Conservation (phyloP, 2,329 filamentous ascomycete genomes). For the Neonectria punicea region DNA sequence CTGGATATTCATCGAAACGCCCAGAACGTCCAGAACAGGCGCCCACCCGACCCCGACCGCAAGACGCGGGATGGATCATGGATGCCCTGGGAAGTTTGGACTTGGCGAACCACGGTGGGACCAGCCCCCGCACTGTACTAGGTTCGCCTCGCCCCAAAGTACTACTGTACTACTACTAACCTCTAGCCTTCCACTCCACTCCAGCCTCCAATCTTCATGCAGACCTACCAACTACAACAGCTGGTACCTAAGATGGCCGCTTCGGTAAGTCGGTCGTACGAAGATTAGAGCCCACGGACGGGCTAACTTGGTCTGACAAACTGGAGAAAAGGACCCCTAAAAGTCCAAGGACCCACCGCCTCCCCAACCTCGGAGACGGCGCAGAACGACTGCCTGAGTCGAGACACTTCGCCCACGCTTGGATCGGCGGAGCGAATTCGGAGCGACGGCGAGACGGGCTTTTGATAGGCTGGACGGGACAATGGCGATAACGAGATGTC, state of each 20-base stretch:
- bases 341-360: not conserved
- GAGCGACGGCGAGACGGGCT: not conserved
- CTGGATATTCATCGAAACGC: not conserved
- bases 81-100: no score
- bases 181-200: not conserved
- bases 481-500: not conserved
- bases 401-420: not conserved
- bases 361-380: not conserved
- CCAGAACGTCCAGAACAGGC: not conserved
- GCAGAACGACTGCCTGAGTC: not conserved
- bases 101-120: not conserved
- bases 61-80: not conserved
- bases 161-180: not conserved
- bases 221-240: not conserved
- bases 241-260: no score
- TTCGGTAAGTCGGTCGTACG: not conserved
- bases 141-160: not conserved
- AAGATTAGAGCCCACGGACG: not conserved
- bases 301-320: not conserved
- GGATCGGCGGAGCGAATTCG: not conserved
- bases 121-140: not conserved
- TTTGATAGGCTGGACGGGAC: not conserved
- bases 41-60: not conserved
- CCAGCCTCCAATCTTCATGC: not conserved
- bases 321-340: not conserved